Evolutionary conservation across 306 rosid genomes (phyloP).

Genomic region (Luffa aegyptiaca): DNA sequence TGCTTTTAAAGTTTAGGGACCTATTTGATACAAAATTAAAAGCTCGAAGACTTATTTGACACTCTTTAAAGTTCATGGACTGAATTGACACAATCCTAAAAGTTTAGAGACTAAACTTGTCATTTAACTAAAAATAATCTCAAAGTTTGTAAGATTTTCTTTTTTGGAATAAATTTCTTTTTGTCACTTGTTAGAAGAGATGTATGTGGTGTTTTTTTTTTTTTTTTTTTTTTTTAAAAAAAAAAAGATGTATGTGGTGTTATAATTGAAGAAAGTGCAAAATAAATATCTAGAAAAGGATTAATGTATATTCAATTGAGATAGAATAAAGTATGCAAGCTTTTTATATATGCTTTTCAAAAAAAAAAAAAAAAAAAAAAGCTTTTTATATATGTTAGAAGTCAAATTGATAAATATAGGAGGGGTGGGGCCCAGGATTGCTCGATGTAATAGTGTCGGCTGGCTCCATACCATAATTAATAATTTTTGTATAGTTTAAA

Average conservation of each 20-base stretch:
- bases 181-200: neutral
- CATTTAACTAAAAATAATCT: neutral
- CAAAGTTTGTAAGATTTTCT: too few species aligned
- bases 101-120: too few species aligned
- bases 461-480: neutral
- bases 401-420: neutral
- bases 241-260: neutral
- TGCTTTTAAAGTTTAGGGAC: too few species aligned
- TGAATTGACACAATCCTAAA: too few species aligned
- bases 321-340: neutral
- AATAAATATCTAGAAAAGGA: neutral
- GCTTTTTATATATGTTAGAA: neutral
- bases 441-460: conserved; percentile 1
- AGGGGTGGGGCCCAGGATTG: neutral
- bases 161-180: neutral
- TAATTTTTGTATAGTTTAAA: neutral
- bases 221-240: too few species aligned
- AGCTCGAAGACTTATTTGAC: too few species aligned
- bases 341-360: too few species aligned
- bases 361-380: too few species aligned
- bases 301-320: neutral
- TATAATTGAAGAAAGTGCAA: neutral
- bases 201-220: neutral
- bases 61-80: too few species aligned
- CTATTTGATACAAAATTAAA: too few species aligned